Base-by-base conservation (phyloP, 148 eudicot genomes). In the Drosera capensis region DNA sequence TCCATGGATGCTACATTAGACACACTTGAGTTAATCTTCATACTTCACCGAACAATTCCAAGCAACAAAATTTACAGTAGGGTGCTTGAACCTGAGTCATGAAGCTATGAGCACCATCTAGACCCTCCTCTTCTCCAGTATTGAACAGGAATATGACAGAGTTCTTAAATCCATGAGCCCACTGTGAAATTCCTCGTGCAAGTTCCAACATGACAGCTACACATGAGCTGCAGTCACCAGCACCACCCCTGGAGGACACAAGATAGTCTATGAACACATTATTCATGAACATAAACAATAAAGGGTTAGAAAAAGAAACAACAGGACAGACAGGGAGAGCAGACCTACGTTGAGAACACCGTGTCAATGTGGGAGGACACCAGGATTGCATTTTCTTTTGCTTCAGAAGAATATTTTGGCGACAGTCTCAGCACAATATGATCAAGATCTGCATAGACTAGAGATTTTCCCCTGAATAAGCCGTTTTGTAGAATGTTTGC, bases 191-290 rank as follows among this genome's bases (percentile, higher is more conserved):
- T 48, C 84, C 97, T 57, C 97, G 73, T 43, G 93, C 92, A 65
- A 90, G 87, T 77, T 90, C 97, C 48, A 90, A 52, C 93, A 90
- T 90, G 44, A 84, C 95, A 55, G 95, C 80, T 41, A 84, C 66
- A 66, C 97, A 80, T 48, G 97, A 90, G 68, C 97, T 84, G 74
- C 93, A 84, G 65, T 90, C 97, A 43, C 95, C 95, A 62, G 97
- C 97, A 59, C 97, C 97, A 59, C 85, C 95, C 74, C 97, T 88
- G 42, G 14, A 59, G 45, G 30, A 63, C 20, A 47, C 31, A n/a
- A 52, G 35, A 23, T 19, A 40, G 24, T 35, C 19, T 31, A 7
- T 14, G 38, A 21, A 20, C n/a, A n/a, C n/a, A n/a, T n/a, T n/a
- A n/a, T n/a, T n/a, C n/a, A n/a, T 34, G 38, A 4, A 0, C 38